phyloP scores from a whole-genome alignment of 441 rosid species.

The Oxalis stricta region DNA sequence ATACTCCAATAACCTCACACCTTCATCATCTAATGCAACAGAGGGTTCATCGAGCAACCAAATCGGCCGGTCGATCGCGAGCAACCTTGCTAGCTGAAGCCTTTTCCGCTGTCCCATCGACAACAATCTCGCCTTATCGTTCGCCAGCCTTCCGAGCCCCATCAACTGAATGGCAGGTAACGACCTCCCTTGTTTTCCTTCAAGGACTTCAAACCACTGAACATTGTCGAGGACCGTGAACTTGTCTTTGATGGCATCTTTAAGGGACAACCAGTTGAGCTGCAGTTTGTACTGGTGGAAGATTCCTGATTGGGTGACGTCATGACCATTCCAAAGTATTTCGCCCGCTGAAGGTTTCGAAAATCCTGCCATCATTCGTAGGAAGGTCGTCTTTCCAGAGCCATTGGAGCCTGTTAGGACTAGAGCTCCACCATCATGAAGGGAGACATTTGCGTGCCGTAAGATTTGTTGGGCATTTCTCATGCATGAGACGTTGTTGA shows the following conservation, averaged over 20 bases:
- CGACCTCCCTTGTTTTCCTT: conserved; percentile 57
- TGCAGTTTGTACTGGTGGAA: conserved; percentile 89
- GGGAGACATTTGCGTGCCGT: conserved; percentile 50
- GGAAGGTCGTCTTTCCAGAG: conserved; percentile 63
- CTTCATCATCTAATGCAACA: conserved; percentile 68
- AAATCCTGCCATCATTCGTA: conserved; percentile 80
- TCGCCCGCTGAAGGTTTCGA: conserved; percentile 72
- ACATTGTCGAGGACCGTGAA: conserved; percentile 60
- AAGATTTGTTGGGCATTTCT: conserved; percentile 75
- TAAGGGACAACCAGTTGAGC: conserved; percentile 79
- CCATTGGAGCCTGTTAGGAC: conserved; percentile 66
- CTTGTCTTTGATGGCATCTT: conserved; percentile 63
- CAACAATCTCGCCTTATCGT: conserved; percentile 66
- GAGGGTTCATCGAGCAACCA: conserved; percentile 79
- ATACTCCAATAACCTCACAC: conserved; percentile 56
- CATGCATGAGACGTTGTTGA: conserved; percentile 80
- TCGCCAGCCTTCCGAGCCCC: conserved; percentile 69
- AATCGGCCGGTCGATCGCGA: conserved; percentile 76
- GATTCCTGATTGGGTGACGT: conserved; percentile 55
- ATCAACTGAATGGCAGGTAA: conserved; percentile 62
- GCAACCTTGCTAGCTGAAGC: conserved; percentile 70
- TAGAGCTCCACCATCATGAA: conserved; percentile 76
- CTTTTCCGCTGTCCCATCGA: conserved; percentile 87
- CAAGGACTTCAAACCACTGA: conserved; percentile 64
- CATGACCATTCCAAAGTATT: conserved; percentile 86